Evolutionary conservation across 2,329 filamentous ascomycete genomes (phyloP).

Genomic region (Neoascochyta sp.): DNA sequence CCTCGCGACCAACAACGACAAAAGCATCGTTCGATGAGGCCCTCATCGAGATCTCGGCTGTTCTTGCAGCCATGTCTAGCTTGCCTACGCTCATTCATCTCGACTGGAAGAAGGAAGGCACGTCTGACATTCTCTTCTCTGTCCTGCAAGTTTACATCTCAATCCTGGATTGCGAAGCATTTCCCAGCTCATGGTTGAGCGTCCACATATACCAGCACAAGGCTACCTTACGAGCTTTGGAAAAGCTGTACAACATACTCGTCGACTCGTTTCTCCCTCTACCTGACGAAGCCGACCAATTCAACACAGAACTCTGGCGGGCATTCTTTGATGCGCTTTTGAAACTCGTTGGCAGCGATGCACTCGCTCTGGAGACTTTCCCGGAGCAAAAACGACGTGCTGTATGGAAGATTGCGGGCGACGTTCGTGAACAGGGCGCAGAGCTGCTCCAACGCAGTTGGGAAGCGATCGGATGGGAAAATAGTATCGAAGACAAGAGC

Average conservation of each 20-base stretch:
- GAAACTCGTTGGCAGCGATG: conserved; percentile 83
- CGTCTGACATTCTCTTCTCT: conserved; percentile 71
- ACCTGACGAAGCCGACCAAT: conserved; percentile 85
- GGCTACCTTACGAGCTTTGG: conserved; percentile 78
- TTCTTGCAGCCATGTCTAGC: conserved; percentile 77
- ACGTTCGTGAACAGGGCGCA: conserved; percentile 87
- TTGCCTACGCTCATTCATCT: conserved; percentile 70
- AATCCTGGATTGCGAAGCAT: conserved; percentile 83
- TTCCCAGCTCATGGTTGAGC: conserved; percentile 85
- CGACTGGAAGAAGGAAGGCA: conserved; percentile 69
- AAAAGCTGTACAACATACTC: conserved; percentile 75
- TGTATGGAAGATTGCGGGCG: conserved; percentile 98
- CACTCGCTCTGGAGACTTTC: conserved; percentile 88
- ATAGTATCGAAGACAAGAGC: conserved; percentile 70
- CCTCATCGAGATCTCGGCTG: conserved; percentile 80
- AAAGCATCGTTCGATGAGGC: conserved; percentile 74
- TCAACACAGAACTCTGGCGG: conserved; percentile 93
- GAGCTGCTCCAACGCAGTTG: conserved; percentile 80
- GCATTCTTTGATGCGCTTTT: conserved; percentile 86
- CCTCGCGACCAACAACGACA: conserved; percentile 61
- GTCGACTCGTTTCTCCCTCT: conserved; percentile 81
- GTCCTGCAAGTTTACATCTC: conserved; percentile 82
- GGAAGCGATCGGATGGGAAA: conserved; percentile 97
- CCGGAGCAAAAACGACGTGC: conserved; percentile 93
- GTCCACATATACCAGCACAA: conserved; percentile 91